Percentiles rank a stretch among this genome's conserved stretches.
Evolutionary conservation across 768 basidiomycete species (phyloP).

Genomic region (Rhodocollybia butyracea): DNA sequence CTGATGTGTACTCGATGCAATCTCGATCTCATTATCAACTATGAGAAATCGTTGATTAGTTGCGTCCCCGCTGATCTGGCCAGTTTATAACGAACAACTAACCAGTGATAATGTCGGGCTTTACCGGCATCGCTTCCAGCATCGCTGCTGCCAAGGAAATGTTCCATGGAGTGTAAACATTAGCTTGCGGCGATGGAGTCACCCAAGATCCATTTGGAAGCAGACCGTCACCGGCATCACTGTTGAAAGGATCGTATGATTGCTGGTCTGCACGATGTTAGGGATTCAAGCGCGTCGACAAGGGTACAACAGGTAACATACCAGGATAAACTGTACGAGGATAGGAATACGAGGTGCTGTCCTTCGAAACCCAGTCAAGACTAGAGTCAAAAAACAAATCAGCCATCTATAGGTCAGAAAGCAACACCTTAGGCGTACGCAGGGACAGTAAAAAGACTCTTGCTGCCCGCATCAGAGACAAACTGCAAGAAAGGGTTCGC

Average conservation of each 20-base stretch:
- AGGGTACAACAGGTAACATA: slow-evolving; percentile 14
- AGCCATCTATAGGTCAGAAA: not conserved
- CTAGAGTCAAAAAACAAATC: slow-evolving; percentile 22
- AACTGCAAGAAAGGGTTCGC: slow-evolving; percentile 50
- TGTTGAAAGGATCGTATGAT: slow-evolving; percentile 43
- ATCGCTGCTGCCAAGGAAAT: slow-evolving; percentile 36
- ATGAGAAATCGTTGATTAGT: not conserved
- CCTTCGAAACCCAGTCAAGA: slow-evolving; percentile 57
- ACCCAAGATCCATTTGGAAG: slow-evolving; percentile 46
- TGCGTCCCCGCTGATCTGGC: not conserved
- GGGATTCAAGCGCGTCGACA: not conserved
- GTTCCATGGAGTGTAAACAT: too few relatives aligned
- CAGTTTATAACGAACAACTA: not conserved
- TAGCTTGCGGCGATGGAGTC: slow-evolving; percentile 35
- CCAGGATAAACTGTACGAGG: slow-evolving; percentile 41
- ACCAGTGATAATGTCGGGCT: slow-evolving; percentile 40
- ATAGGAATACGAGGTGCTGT: slow-evolving; percentile 50
- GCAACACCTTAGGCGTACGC: slow-evolving; percentile 32
- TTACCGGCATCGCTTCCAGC: slow-evolving; percentile 43
- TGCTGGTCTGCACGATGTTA: slow-evolving; percentile 32
- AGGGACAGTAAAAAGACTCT: slow-evolving; percentile 44
- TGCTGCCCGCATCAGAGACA: slow-evolving; percentile 42
- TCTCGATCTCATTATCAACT: slow-evolving; percentile 58
- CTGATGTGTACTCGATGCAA: slow-evolving; percentile 49
- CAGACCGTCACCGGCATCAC: slow-evolving; percentile 46